A percentile compares a stretch with the other conserved stretches of the same genome.
Conservation (phyloP, 805 yeast genomes). For the Yarrowia bubula region DNA sequence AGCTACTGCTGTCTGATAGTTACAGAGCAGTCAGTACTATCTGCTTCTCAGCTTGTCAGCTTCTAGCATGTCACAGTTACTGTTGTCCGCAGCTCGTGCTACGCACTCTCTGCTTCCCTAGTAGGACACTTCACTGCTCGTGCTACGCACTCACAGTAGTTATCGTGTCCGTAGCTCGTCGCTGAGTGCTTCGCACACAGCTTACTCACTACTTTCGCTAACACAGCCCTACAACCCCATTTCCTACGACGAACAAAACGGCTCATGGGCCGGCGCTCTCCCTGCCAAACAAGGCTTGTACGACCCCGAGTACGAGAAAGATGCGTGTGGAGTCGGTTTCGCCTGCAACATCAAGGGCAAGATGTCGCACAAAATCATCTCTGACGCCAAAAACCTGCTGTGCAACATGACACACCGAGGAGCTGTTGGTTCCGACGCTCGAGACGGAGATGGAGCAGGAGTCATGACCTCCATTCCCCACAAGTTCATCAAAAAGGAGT, state of each 20-base stretch:
- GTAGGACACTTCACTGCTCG: too few species aligned
- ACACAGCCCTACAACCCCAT: conserved; percentile 17
- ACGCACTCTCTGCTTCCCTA: too few species aligned
- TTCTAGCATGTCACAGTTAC: too few species aligned
- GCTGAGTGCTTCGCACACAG: too few species aligned
- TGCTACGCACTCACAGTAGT: too few species aligned
- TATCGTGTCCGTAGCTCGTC: too few species aligned
- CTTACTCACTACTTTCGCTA: not conserved
- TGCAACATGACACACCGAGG: conserved; percentile 99
- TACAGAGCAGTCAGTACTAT: too few species aligned
- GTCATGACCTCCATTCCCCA: conserved; percentile 91
- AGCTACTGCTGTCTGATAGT: too few species aligned
- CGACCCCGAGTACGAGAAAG: conserved; percentile 91
- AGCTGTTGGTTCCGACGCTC: conserved; percentile 92
- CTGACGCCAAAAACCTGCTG: conserved; percentile 78
- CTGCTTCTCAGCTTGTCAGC: too few species aligned
- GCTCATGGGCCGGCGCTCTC: conserved; percentile 85
- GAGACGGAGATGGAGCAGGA: conserved; percentile 99
- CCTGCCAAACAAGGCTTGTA: conserved; percentile 87
- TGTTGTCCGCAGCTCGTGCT: too few species aligned
- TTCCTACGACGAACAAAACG: conserved; percentile 17
- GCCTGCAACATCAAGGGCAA: conserved; percentile 90
- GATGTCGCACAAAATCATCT: conserved; percentile 84
- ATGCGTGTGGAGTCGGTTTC: conserved; percentile 98
- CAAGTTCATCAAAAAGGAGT: conserved; percentile 80